These are phyloP conservation scores for Eleusine indica DNA, from an alignment of 176 grass and related monocot genomes.

Conservation along the genomic window DNA sequence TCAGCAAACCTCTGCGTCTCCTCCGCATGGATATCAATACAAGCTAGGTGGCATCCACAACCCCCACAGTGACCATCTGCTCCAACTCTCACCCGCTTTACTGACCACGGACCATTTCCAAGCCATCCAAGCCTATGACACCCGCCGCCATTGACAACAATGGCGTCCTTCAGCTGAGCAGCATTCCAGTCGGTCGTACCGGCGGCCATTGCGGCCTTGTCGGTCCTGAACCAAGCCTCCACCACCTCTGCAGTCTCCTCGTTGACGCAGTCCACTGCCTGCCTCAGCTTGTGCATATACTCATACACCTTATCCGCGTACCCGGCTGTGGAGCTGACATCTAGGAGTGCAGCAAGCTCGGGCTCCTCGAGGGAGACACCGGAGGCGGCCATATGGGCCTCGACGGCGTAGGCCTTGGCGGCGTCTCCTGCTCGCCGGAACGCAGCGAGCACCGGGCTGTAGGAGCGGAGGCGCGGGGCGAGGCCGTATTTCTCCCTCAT, in stretches of 20 bases:
- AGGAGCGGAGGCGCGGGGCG: conserved; percentile 73
- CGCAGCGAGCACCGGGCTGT: conserved; percentile 65
- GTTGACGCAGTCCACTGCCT: conserved; percentile 34
- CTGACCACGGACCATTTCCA: conserved; percentile 48
- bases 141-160: conserved; percentile 71
- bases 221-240: conserved; percentile 63
- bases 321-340: conserved; percentile 55
- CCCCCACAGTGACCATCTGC: conserved; percentile 40
- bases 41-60: conserved; percentile 52
- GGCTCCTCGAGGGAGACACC: conserved; percentile 66
- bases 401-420: conserved; percentile 61
- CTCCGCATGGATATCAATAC: conserved; percentile 57
- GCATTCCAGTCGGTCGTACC: conserved; percentile 35
- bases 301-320: conserved; percentile 65
- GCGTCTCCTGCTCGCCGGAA: conserved; percentile 58
- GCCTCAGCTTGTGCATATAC: conserved; percentile 80
- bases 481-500: conserved; percentile 72
- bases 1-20: conserved; percentile 67
- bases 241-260: conserved; percentile 43
- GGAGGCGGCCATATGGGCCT: conserved; percentile 63
- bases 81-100: conserved; percentile 46
- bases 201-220: conserved; percentile 7
- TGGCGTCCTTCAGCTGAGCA: conserved; percentile 37
- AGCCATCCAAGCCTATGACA: conserved; percentile 81
- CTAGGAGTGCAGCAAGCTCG: conserved; percentile 55